Base-by-base conservation (phyloP, 208 protist species). In the Zelonia costaricensis region DNA sequence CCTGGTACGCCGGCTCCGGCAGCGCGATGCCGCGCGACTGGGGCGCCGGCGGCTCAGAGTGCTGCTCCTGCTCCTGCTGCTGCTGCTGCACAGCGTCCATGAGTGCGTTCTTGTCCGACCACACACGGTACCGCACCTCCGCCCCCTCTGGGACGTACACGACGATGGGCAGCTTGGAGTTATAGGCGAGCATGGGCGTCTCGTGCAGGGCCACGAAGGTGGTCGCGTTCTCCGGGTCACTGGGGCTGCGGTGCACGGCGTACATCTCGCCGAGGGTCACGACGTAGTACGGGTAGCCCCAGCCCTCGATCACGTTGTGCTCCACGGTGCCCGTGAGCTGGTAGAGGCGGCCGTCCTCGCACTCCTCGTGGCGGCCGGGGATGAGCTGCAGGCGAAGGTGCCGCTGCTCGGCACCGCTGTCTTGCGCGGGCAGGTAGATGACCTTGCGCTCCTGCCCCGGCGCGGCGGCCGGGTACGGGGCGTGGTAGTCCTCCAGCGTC, bases 341-440 rank as follows among this genome's bases (percentile, higher is more conserved):
- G 69, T 83, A 69, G 27, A 49, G 52, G 43, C 79, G 80, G 42
- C 64, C 76, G 47, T 76, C 74, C 42, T 92, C 82, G 20, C 78
- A 75, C 28, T 64, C 59, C 57, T 78, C 67, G 25, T 78, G 59
- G 25, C 78, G 80, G 15, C 86, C 86, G 4, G 83, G 73, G 53
- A 91, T 86, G 45, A 93, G 62, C 73, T 93, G 67, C 60, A 93
- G 45, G 35, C 76, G 72, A 61, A 78, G 81, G 69, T 84, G 60
- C 4, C 66, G 15, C 53, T 77, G 60, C 43, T 86, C 72, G 4
- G 62, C 56, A 31, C 12, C 3, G 25, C 42, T 15, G 39, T 78
- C 55, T 35, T 84, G 71, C 13, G 49, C 16, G 16, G 86, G 79
- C 51, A 91, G 83, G 62, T 85, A 86, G 60, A 93, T 88, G 38